Base-by-base conservation (phyloP, 2,329 filamentous ascomycete species). In the Ceratocystis variospora region DNA sequence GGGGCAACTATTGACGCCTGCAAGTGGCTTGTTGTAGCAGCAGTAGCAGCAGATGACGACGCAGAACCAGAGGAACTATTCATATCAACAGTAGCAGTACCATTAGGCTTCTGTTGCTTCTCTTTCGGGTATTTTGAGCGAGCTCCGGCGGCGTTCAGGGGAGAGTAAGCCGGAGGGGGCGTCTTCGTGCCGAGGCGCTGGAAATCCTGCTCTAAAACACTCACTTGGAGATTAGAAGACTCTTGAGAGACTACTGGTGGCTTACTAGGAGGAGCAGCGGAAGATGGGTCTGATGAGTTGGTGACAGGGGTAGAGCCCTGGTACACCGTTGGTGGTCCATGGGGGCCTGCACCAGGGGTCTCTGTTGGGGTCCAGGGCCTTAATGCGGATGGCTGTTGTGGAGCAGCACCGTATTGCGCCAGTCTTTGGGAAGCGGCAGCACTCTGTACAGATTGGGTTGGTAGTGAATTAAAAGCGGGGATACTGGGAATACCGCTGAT, bases 311-410 rank as follows among this genome's bases (percentile, higher is more conserved):
- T 66, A 64, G 84, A 83, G 5, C 94, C 94, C 76, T 96, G 93
- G 71, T 96, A 97, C 0, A 96, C 88, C 0, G 89, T 91, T 0
- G 93, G 91, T 37, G 91, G 91, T 0, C 92, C 92, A 77, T 96
- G 90, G 4, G 90, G 90, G 64, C 91, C 87, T 69, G 87, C 87
- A 41, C 90, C 91, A 0, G 92, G 91, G 67, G 86, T 82, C 74
- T 99, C 94, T 2, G 94, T 97, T 0, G 94, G 94, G 8, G 93
- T 97, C 94, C 93, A 97, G 37, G 92, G 92, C 61, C 93, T 83
- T 31, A 80, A 73, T 31, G 77, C 79, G 67, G 77, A 76, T 17
- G 76, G n/a, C 63, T 74, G 74, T 33, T 62, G 64, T 59, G 77
- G 75, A 41, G 75, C 73, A 44, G 80, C 78, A 25, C 81, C 83